Percentiles rank a stretch among this genome's conserved stretches.
phyloP scores from a whole-genome alignment of 1,284 basidiomycete genomes.

The Malassezia sympodialis region DNA sequence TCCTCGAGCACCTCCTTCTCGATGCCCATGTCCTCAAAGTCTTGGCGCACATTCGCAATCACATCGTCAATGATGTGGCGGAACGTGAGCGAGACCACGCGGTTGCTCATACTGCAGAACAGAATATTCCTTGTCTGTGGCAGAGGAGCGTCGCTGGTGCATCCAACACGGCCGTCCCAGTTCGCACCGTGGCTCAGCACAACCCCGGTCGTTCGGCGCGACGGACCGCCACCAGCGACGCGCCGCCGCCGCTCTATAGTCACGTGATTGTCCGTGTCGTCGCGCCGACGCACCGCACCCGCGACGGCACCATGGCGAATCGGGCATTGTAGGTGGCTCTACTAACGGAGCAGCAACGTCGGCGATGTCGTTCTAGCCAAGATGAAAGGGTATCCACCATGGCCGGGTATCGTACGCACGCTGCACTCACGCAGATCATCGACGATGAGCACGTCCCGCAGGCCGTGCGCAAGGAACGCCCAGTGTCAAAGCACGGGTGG shows the following conservation, averaged over 20 bases:
- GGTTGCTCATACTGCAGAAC: constrained; percentile 16
- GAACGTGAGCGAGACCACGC: constrained; percentile 62
- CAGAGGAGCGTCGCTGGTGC: background rate
- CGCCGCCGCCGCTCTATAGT: background rate
- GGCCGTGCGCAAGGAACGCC: constrained; percentile 60
- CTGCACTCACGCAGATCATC: constrained; percentile 56
- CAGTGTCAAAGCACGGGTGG: constrained; percentile 61
- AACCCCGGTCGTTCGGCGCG: background rate
- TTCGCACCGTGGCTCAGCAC: background rate
- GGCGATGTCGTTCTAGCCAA: constrained; percentile 82
- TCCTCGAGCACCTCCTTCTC: constrained; percentile 79
- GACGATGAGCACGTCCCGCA: constrained; percentile 60
- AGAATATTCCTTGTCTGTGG: background rate
- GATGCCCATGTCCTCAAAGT: constrained; percentile 95
- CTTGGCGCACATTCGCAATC: constrained; percentile 71
- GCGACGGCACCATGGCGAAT: background rate
- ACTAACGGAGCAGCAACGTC: background rate
- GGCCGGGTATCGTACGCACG: constrained; percentile 71
- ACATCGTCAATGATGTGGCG: constrained; percentile 94
- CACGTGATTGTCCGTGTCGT: background rate
- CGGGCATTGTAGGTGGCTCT: background rate
- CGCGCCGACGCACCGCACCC: background rate
- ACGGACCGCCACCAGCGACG: background rate
- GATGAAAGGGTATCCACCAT: constrained; percentile 82
- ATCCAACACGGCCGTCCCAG: background rate